A percentile compares a stretch with the other conserved stretches of the same genome.
phyloP scores from a whole-genome alignment of 495 filamentous ascomycete genomes.

The Entonaema liquescens region DNA sequence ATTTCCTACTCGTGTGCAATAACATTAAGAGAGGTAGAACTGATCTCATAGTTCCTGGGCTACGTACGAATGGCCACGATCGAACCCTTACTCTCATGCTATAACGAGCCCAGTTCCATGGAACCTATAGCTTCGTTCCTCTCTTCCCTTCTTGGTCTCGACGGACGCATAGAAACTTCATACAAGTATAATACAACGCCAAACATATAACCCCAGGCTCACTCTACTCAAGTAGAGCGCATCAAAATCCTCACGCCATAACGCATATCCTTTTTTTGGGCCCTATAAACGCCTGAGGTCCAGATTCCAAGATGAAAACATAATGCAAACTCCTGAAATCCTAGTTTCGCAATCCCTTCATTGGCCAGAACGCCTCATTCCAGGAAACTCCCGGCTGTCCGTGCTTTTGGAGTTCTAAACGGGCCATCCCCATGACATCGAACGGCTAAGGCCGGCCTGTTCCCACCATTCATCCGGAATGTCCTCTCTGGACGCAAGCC shows the following conservation, averaged over 20 bases:
- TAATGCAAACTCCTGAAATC: neutral
- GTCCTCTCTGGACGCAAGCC: slow-evolving; percentile 71
- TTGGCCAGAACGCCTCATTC: neutral
- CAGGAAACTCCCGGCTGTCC: neutral
- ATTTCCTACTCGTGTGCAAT: neutral
- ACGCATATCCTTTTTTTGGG: neutral
- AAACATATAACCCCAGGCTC: neutral
- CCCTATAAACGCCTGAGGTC: neutral
- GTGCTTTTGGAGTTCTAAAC: neutral
- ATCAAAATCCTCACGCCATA: neutral
- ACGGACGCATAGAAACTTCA: neutral
- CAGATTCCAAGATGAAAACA: neutral
- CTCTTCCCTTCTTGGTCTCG: neutral
- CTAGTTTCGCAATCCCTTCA: slow-evolving; percentile 1
- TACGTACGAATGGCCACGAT: neutral
- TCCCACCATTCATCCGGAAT: slow-evolving; percentile 83
- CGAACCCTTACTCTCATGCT: neutral
- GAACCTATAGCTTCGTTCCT: neutral
- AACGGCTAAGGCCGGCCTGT: slow-evolving; percentile 71
- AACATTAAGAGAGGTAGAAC: neutral
- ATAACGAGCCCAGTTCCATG: neutral
- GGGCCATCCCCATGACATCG: slow-evolving; percentile 55
- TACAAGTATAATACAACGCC: slow-evolving; percentile 16
- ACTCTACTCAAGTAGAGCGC: neutral
- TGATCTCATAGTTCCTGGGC: neutral